Base-by-base conservation (phyloP, 441 rosid genomes). In the Aleurites moluccanus region DNA sequence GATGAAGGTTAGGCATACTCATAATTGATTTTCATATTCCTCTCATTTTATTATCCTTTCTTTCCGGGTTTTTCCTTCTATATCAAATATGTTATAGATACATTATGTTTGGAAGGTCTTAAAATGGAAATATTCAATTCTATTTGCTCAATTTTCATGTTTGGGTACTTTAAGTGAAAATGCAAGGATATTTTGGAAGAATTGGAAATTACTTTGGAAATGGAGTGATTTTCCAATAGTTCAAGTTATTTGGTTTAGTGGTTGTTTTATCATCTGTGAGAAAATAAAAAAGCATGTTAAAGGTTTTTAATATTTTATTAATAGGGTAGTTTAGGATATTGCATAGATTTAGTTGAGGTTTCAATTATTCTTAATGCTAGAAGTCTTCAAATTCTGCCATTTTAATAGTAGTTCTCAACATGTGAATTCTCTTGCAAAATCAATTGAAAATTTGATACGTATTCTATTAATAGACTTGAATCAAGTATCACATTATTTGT, bases 1-100 rank as follows among this genome's bases (percentile, higher is more conserved):
- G 94, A 78, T 78, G 75, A 96, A 96, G 97, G 98, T 96, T 76
- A 79, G 84, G 72, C 57, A 71, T 70, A 52, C 53, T 68, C 55
- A 60, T 67, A 25, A 21, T 40, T 69, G 64, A 35, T 60, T 59
- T 53, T 74, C 13, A 18, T 27, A 5, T 69, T 67, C 69, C 61
- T 56, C 42, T 0, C 23, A 38, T 59, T 66, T 56, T 21, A 0
- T 33, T 11, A 23, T 52, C 55, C 67, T 25, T 57, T 35, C 38
- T 60, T 75, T 74, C 66, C 65, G 20, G 5, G 10, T 44, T 57
- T 47, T 47, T 49, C 64, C 38, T 35, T 13, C 14, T 21, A 18
- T 49, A 52, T 4, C 40, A n/a, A 23, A 64, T 18, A 11, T 57
- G 1, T 74, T 56, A 16, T 18, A 28, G 42, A 11, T 4, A 30